phyloP scores from a whole-genome alignment of 1,139 yeast species.

The Debaryomycetaceae sp. region DNA sequence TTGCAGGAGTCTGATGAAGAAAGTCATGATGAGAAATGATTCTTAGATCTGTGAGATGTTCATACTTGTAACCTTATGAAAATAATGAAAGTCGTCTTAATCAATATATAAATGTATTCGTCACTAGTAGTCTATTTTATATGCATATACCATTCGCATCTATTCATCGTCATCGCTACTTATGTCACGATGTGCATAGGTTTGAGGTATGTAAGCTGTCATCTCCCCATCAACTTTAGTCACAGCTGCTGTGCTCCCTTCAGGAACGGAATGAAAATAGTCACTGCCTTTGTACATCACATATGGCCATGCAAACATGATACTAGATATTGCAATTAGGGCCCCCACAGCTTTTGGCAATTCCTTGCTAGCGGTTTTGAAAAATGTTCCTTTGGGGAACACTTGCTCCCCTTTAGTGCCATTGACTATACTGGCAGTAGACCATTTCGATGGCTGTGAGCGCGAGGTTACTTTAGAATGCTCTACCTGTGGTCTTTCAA shows the following conservation, averaged over 20 bases:
- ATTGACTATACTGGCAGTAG: slow-evolving; percentile 7
- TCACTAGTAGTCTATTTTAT: too few relatives aligned
- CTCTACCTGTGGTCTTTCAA: slow-evolving; percentile 6
- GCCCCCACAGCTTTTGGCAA: slow-evolving; percentile 14
- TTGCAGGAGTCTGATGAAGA: slow-evolving; percentile 19
- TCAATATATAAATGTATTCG: too few relatives aligned
- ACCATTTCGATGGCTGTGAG: slow-evolving; percentile 3
- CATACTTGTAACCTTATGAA: too few relatives aligned
- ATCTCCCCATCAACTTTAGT: slow-evolving; percentile 10
- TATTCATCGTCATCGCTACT: slow-evolving; percentile 11
- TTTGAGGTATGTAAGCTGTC: slow-evolving; percentile 16
- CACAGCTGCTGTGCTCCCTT: slow-evolving; percentile 12
- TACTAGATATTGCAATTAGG: slow-evolving; percentile 7
- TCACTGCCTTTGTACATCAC: slow-evolving; percentile 9
- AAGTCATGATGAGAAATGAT: slow-evolving; percentile 10
- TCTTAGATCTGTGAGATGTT: too few relatives aligned
- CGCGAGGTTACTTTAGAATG: slow-evolving; percentile 1
- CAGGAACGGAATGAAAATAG: slow-evolving; percentile 11
- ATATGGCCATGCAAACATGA: slow-evolving; percentile 17
- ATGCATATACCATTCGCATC: too few relatives aligned
- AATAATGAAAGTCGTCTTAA: too few relatives aligned
- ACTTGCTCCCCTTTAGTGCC: slow-evolving; percentile 8
- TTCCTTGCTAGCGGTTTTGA: slow-evolving; percentile 8
- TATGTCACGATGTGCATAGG: slow-evolving; percentile 14
- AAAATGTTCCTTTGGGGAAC: slow-evolving; percentile 10